phyloP scores from a whole-genome alignment of 2,329 filamentous ascomycete species.

The Ophiocordyceps camponoti-floridani region DNA sequence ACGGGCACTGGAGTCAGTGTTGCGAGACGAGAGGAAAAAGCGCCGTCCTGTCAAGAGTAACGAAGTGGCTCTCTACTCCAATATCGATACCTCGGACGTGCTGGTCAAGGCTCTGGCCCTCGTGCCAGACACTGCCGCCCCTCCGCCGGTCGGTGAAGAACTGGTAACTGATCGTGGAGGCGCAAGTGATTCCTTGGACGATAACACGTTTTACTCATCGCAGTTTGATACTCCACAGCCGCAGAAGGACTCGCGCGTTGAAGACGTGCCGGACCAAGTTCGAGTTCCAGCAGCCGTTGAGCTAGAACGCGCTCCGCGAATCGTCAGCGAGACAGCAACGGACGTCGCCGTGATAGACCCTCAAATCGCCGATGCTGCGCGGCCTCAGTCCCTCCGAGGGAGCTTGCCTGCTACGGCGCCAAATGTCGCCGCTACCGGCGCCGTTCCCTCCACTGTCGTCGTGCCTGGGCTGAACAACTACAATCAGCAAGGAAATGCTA shows the following conservation, averaged over 20 bases:
- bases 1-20: slow-evolving; percentile 57
- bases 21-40: slow-evolving; percentile 64
- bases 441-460: background rate
- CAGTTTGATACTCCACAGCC: slow-evolving; percentile 62
- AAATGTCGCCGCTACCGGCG: slow-evolving; percentile 2
- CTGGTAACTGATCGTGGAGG: slow-evolving; percentile 37
- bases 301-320: background rate
- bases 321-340: background rate
- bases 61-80: slow-evolving; percentile 36
- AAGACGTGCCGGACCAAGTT: slow-evolving; percentile 21
- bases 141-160: slow-evolving; percentile 36
- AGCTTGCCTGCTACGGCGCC: slow-evolving; percentile 1
- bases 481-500: slow-evolving; percentile 3
- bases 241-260: slow-evolving; percentile 27
- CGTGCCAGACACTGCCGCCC: slow-evolving; percentile 50
- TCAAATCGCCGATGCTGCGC: background rate
- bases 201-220: slow-evolving; percentile 93
- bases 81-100: slow-evolving; percentile 57
- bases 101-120: slow-evolving; percentile 52
- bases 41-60: slow-evolving; percentile 25
- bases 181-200: slow-evolving; percentile 69
- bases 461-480: slow-evolving; percentile 16
- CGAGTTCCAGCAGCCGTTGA: slow-evolving; percentile 4
- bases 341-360: background rate
- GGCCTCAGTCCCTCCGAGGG: slow-evolving; percentile 2